Evolutionary conservation across 2,329 filamentous ascomycete species (phyloP), one percentile per base, ranked within the genome.

Genomic region (Zelopaecilomyces penicillatus): DNA sequence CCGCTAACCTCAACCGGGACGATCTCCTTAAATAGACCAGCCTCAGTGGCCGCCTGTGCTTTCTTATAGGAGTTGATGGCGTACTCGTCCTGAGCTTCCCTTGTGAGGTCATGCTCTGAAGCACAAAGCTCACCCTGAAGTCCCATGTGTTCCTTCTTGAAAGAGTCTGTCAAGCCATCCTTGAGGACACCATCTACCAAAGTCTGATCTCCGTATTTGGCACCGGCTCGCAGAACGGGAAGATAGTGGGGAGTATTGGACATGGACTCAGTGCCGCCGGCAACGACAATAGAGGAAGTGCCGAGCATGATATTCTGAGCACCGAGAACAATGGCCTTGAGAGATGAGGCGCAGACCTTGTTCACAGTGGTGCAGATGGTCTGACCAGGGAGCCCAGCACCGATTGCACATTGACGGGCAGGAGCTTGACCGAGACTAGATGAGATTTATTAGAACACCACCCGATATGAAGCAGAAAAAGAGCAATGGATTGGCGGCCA

Each of bases 291-390:
- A 57, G 87, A 83, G 53, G 91, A 91, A 64, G 88, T 95, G 56
- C 93, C 91, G 43, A 90, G 95, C 66, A 97, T 89, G 73, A 98
- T 98, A 58, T 91, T 96, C 70, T 97, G 93, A 42, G 91, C 87
- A 56, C 86, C 93, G 49, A 98, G 78, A 54, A 95, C 88, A 62
- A 98, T 84, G 56, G 93, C 87, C 76, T 98, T 98, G 64, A 96
- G 74, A 37, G 85, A 83, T 7, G 90, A 96, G 52, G 93, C 93
- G 78, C 93, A 98, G 64, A 98, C 93, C 75, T 98, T 98, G 83
- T 98, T 98, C 62, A 98, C 80, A 42, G 90, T 95, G 38, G 93
- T 98, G 70, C 84, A 86, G 56, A 94, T 79, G 52, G 85, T 86
- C 44, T 78, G 76, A 52, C 94, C 76, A 44, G 81, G 71, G 53